Conservation (phyloP, 2,329 filamentous ascomycete genomes). For the Cercospora sp. region DNA sequence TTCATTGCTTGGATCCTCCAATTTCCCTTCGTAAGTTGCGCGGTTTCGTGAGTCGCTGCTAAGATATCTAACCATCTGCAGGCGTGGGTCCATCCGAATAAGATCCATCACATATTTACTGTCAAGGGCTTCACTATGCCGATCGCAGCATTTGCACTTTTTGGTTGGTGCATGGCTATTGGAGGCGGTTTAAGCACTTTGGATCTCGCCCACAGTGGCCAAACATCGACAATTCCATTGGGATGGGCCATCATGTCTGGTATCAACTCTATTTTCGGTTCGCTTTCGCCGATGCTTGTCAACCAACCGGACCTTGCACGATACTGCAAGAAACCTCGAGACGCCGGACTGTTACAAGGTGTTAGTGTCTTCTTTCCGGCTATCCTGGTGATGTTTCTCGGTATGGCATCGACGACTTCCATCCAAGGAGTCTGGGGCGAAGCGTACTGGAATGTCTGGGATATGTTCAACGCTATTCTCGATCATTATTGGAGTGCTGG, state of each 20-base stretch:
- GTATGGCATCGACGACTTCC: slow-evolving; percentile 47
- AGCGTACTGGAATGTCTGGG: slow-evolving; percentile 49
- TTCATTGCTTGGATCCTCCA: slow-evolving; percentile 34
- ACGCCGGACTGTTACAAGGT: slow-evolving; percentile 42
- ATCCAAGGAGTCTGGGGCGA: slow-evolving; percentile 39
- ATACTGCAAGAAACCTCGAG: slow-evolving; percentile 39
- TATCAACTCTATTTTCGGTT: slow-evolving; percentile 43
- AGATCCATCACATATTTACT: slow-evolving; percentile 28
- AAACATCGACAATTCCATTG: slow-evolving; percentile 13
- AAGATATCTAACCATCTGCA: slow-evolving; percentile 37
- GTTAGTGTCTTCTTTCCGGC: slow-evolving; percentile 45
- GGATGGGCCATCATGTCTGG: slow-evolving; percentile 45
- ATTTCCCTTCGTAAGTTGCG: slow-evolving; percentile 31
- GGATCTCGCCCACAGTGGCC: slow-evolving; percentile 21
- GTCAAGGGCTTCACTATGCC: slow-evolving; percentile 24
- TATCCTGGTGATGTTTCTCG: slow-evolving; percentile 45
- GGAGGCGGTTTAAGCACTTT: slow-evolving; percentile 35
- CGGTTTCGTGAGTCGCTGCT: background rate
- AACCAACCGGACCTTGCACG: slow-evolving; percentile 47
- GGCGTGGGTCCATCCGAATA: slow-evolving; percentile 40
- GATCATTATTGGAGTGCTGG: slow-evolving; percentile 43
- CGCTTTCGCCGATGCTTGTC: slow-evolving; percentile 37
- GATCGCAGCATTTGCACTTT: slow-evolving; percentile 45
- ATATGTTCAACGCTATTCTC: slow-evolving; percentile 44
- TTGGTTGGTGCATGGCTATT: slow-evolving; percentile 39